Base-by-base conservation (phyloP, 345 rosid species). In the Salix exigua region DNA sequence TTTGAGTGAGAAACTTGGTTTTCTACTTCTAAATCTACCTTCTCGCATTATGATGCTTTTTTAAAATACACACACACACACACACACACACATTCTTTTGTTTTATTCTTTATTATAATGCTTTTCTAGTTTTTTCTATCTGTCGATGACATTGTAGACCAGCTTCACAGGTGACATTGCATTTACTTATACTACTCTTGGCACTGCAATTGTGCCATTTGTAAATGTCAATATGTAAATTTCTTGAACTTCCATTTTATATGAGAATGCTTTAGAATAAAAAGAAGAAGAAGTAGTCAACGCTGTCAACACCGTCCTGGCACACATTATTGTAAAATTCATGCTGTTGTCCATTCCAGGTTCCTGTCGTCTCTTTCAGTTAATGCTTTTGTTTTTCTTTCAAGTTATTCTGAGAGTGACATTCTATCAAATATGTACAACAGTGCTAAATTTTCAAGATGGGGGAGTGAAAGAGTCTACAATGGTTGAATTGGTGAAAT, bases 361-460 rank as follows among this genome's bases (percentile, higher is more conserved):
- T 23, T 51, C 18, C 30, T 31, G 46, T 14, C 37, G 62, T 9
- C 17, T 42, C 40, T 11, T 46, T n/a, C 14, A 40, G 17, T 17
- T 40, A 10, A 71, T 14, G n/a, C 26, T 70, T 50, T 17, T 69
- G 23, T 18, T 55, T 35, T 16, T 25, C 42, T 50, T 50, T 80
- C 51, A 16, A 66, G 5, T 33, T 8, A 30, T 66, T 33, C 44
- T 30, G 37, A 31, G 62, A 65, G 35, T 37, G 44, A 46, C 46
- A 51, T 28, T 78, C 31, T 25, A n/a, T 23, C 51, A 64, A 66
- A 55, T 71, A 38, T 64, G 55, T 75, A 75, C 33, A 67, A 72
- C 85, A 96, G 98, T 78, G 95, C 94, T 75, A 97, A 97, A 33
- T 93, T 93, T 83, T 86, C 91, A 48, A 87, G 91, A 82, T 92